Evolutionary conservation across 331 rosid species (phyloP).

Genomic region (Cydonia oblonga): DNA sequence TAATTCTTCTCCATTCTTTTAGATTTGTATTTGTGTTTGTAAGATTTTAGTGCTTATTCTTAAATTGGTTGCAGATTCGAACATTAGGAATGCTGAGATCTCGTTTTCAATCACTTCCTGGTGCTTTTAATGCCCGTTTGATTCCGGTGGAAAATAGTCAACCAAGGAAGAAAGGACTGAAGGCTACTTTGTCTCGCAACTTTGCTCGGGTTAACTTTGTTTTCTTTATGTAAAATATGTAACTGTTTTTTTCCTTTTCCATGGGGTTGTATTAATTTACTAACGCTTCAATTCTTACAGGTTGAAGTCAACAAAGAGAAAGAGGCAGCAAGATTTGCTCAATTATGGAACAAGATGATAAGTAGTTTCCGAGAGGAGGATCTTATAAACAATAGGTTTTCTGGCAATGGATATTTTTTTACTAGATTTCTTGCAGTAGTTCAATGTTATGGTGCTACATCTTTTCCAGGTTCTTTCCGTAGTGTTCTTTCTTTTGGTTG

Average conservation of each 20-base stretch:
- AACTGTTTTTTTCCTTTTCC: not conserved
- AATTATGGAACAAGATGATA: conserved; percentile 90
- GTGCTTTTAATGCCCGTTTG: conserved; percentile 76
- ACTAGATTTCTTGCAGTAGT: not conserved
- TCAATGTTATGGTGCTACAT: not conserved
- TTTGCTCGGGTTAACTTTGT: conserved; percentile 28
- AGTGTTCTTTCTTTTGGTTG: not conserved
- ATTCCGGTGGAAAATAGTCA: conserved; percentile 63
- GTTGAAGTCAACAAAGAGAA: conserved; percentile 62
- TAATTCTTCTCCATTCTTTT: not conserved
- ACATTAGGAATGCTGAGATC: conserved; percentile 98
- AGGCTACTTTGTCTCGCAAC: conserved; percentile 72
- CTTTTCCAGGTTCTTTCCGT: not conserved
- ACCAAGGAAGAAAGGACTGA: conserved; percentile 83
- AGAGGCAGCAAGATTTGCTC: conserved; percentile 91
- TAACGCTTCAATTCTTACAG: not conserved
- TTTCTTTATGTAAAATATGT: not conserved
- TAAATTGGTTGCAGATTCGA: conserved; percentile 60
- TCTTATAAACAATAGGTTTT: conserved; percentile 75
- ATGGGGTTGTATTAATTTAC: not conserved
- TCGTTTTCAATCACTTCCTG: conserved; percentile 84
- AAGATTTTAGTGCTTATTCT: not conserved
- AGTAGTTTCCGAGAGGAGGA: conserved; percentile 94
- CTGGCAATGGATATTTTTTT: not conserved
- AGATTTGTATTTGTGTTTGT: not conserved